phyloP scores from a whole-genome alignment of 257 asterid species.

The Schizonepeta tenuifolia region DNA sequence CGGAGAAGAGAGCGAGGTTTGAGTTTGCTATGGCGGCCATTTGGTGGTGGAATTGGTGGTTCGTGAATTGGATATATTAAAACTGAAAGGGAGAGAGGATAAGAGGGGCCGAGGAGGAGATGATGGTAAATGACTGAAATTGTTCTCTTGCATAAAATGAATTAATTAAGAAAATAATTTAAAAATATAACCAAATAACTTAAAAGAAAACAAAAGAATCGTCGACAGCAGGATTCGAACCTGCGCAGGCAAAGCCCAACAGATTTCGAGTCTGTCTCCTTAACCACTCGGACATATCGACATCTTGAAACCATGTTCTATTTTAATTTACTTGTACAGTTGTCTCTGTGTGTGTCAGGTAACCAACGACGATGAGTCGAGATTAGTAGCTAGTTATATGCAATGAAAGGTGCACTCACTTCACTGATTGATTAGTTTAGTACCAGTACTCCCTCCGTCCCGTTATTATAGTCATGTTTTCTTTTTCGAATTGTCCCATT shows the following conservation, averaged over 20 bases:
- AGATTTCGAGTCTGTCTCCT: constrained; percentile 15
- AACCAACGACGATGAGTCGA: too few species aligned
- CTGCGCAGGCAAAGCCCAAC: constrained; percentile 15
- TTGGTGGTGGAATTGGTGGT: constrained; percentile 16
- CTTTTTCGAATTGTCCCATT: too few species aligned
- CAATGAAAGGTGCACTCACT: too few species aligned
- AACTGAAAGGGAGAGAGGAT: background rate
- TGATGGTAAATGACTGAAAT: constrained; percentile 2
- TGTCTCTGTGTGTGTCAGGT: too few species aligned
- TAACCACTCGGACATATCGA: constrained; percentile 11
- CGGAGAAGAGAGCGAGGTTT: constrained; percentile 42
- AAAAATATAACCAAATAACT: background rate
- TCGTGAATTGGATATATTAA: constrained; percentile 3
- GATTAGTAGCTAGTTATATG: too few species aligned
- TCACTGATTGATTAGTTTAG: too few species aligned
- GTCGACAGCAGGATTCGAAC: constrained; percentile 12
- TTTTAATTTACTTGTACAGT: too few species aligned
- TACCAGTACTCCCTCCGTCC: too few species aligned
- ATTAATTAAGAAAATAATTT: background rate
- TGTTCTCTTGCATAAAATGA: background rate
- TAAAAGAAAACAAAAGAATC: background rate
- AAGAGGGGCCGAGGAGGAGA: background rate
- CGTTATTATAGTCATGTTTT: too few species aligned
- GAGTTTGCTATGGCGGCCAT: constrained; percentile 52
- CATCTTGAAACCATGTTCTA: too few species aligned